Conservation (phyloP, 345 rosid genomes). For the Syzygium grande region DNA sequence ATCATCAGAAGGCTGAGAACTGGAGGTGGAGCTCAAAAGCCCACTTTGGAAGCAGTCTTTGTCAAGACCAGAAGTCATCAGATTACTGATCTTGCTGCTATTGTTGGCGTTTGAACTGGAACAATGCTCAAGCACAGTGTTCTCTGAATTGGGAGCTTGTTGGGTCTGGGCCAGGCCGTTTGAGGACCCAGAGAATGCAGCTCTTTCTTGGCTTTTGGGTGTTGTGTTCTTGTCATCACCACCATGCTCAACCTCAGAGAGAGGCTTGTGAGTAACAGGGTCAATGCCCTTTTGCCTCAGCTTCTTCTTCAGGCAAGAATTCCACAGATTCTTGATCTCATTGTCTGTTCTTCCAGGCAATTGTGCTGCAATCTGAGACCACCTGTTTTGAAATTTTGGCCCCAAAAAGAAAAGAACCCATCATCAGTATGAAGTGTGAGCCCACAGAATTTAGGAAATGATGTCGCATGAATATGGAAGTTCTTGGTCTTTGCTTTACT, state of each 20-base stretch:
- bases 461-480: background rate
- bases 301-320: conserved; percentile 69
- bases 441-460: background rate
- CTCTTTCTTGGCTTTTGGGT: background rate
- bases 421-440: background rate
- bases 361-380: conserved; percentile 72
- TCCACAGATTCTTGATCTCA: conserved; percentile 72
- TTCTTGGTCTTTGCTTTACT: background rate
- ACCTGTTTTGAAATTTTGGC: conserved; percentile 20
- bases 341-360: conserved; percentile 67
- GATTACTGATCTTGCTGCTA: background rate
- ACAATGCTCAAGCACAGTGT: background rate
- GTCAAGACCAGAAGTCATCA: background rate
- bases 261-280: conserved; percentile 61
- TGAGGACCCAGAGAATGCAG: background rate
- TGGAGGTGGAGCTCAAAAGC: background rate
- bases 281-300: conserved; percentile 62
- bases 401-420: background rate
- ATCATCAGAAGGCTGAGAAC: background rate
- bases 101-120: background rate
- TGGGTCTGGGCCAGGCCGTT: background rate
- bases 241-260: conserved; percentile 42
- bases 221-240: conserved; percentile 8
- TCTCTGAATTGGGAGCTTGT: background rate
- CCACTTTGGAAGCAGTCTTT: background rate